Evolutionary conservation across 257 asterid species (phyloP), one percentile per base, ranked within the genome.

Genomic region (Capsicum pubescens): DNA sequence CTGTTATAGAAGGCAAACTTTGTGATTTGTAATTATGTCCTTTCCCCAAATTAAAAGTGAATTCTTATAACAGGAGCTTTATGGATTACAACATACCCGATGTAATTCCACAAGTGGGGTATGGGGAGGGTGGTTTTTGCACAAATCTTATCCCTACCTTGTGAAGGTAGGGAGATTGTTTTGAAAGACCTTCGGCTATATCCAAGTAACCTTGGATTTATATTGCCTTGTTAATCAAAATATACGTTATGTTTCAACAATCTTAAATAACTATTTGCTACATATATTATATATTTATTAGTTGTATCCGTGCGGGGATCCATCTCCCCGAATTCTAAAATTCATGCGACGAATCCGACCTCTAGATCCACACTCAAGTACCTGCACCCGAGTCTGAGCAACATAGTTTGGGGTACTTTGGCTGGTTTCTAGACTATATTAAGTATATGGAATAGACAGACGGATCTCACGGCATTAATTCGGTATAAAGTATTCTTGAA

Each of bases 21-120:
- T 32, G 26, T 58, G 26, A 11, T 64, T 64, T 26, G n/a, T 26
- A 64, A 26, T 26, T 26, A 64, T 21, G 16, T 44, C 35, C 39
- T 17, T 46, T 9, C 56, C 59, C 80, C 58, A 71, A 71, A n/a
- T 11, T 17, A 71, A 71, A 71, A 46, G 39, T 71, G 80, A 71
- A n/a, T 71, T 71, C 80, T 46, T 71, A 44, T 46, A 11, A 71
- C 3, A 4, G 8, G 80, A 68, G 19, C 76, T 68, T 68, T 68
- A 64, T 64, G 71, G 44, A 63, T 64, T 64, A 26, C 46, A 64
- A 32, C 71, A 36, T 39, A 39, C 44, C 44, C 42, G 11, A 8
- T 63, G 70, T 63, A 11, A 26, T 63, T 63, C 17, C 44, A 63
- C 42, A 63, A 63, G 56, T 52, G 56, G 56, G 13, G 0, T 63